Conservation (phyloP, 257 asterid genomes). For the Anisodus tanguticus region DNA sequence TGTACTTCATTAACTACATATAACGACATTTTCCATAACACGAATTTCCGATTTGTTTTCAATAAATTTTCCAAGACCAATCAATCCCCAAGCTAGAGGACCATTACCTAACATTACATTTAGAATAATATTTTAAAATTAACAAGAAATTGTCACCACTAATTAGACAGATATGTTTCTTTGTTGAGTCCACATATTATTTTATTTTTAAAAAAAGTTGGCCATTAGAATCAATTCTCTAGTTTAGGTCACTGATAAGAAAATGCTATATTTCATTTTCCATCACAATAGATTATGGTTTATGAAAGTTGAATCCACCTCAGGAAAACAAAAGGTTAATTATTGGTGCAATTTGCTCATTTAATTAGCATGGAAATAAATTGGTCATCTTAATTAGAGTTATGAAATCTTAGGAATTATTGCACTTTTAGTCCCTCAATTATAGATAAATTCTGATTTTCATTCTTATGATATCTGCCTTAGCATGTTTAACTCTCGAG, state of each 20-base stretch:
- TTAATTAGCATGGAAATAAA: constrained; percentile 1
- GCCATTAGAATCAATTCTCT: constrained; percentile 20
- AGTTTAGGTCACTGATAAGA: neutral
- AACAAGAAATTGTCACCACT: neutral
- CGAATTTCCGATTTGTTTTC: neutral
- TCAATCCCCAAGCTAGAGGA: neutral
- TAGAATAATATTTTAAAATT: neutral
- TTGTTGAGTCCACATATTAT: constrained; percentile 9
- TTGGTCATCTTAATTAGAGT: constrained; percentile 6
- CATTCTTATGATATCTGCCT: neutral
- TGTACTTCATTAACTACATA: neutral
- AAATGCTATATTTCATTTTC: neutral
- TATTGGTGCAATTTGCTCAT: constrained; percentile 22
- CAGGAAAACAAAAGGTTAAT: neutral
- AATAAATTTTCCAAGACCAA: neutral
- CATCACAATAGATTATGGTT: constrained; percentile 1
- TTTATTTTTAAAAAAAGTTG: neutral
- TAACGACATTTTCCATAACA: neutral
- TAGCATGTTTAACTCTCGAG: no score
- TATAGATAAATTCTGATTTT: neutral
- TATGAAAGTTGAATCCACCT: constrained; percentile 29
- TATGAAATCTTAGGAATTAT: neutral
- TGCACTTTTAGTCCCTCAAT: neutral
- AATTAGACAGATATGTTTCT: neutral
- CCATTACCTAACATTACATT: neutral